Evolutionary conservation across 768 basidiomycete species (phyloP).

Genomic region (Suillus bovinus): DNA sequence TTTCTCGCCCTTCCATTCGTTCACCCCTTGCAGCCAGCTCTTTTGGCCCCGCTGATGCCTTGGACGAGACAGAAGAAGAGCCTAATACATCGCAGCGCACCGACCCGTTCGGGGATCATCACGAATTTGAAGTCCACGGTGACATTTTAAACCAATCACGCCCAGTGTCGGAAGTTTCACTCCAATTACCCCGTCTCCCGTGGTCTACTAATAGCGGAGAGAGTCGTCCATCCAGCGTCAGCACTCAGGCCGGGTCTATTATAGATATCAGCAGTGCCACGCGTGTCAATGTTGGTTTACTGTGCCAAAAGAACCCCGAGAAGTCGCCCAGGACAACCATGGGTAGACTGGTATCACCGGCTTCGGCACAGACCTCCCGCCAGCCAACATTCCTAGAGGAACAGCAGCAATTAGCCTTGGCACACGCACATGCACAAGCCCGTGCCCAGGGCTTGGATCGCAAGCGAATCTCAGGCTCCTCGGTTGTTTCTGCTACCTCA

Average conservation of each 20-base stretch:
- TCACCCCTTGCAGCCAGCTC: slow-evolving; percentile 73
- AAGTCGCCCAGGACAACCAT: slow-evolving; percentile 60
- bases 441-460: slow-evolving; percentile 52
- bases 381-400: slow-evolving; percentile 47
- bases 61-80: slow-evolving; percentile 45
- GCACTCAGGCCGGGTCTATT: slow-evolving; percentile 60
- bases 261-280: slow-evolving; percentile 65
- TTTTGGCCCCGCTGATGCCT: slow-evolving; percentile 68
- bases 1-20: slow-evolving; percentile 46
- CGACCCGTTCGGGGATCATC: slow-evolving; percentile 70
- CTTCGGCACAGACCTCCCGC: slow-evolving; percentile 27
- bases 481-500: slow-evolving; percentile 65
- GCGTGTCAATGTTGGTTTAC: slow-evolving; percentile 62
- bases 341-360: slow-evolving; percentile 58
- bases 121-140: slow-evolving; percentile 28
- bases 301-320: slow-evolving; percentile 37
- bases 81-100: slow-evolving; percentile 25
- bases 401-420: slow-evolving; percentile 66
- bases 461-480: slow-evolving; percentile 62
- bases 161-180: slow-evolving; percentile 38
- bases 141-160: slow-evolving; percentile 22
- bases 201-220: slow-evolving; percentile 40
- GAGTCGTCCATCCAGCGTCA: slow-evolving; percentile 61
- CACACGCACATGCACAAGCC: slow-evolving; percentile 60
- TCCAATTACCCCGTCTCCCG: slow-evolving; percentile 41